These are phyloP conservation scores for Acer campestre DNA, from an alignment of 345 rosid species.

Conservation along the genomic window DNA sequence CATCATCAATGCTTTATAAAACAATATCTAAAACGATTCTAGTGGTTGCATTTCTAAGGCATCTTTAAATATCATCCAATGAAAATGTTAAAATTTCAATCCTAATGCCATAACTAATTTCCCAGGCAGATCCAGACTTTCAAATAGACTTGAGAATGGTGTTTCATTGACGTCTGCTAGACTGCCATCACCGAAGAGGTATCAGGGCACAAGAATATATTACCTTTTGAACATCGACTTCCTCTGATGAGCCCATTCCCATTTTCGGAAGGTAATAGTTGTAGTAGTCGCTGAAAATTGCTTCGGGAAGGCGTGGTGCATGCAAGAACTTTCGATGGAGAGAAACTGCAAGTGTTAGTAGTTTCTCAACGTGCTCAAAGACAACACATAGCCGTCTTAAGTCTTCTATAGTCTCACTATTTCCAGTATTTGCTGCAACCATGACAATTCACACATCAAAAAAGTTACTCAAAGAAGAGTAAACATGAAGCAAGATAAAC, in stretches of 20 bases:
- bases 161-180: neutral
- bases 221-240: conserved; percentile 43
- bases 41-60: neutral
- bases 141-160: neutral
- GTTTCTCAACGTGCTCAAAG: conserved; percentile 82
- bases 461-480: neutral
- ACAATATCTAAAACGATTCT: neutral
- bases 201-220: conserved; percentile 13
- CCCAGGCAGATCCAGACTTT: neutral
- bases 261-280: conserved; percentile 56
- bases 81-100: neutral
- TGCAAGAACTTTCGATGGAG: conserved; percentile 82
- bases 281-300: conserved; percentile 70
- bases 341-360: conserved; percentile 76
- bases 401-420: conserved; percentile 61
- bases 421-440: conserved; percentile 60
- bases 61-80: neutral
- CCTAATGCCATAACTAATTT: neutral
- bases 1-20: neutral
- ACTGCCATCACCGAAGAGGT: neutral
- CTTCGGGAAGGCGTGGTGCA: conserved; percentile 70
- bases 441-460: conserved; percentile 4
- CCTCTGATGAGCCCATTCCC: conserved; percentile 53
- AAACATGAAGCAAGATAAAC: conserved; percentile 13
- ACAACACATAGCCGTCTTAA: conserved; percentile 56